These are phyloP conservation scores for Aureobasidium subglaciale DNA, from an alignment of 2,329 filamentous ascomycete species.

Conservation along the genomic window DNA sequence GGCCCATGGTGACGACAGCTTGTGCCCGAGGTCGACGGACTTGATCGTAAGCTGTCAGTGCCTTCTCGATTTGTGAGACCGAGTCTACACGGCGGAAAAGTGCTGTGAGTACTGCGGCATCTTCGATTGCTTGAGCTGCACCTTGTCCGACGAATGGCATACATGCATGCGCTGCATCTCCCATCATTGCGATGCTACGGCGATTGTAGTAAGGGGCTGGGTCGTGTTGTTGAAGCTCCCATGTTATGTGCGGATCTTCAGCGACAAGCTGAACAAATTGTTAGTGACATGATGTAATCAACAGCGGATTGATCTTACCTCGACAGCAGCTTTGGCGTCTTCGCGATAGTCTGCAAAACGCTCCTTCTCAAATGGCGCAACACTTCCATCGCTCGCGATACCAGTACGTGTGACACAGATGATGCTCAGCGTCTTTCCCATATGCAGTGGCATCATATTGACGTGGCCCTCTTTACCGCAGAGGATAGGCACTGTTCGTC, in stretches of 20 bases:
- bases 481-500: constrained; percentile 25
- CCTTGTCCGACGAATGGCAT: constrained; percentile 32
- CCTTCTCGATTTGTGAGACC: constrained; percentile 15
- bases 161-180: constrained; percentile 35
- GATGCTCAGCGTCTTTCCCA: constrained; percentile 20
- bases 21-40: constrained; percentile 25
- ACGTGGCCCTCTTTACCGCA: constrained; percentile 27
- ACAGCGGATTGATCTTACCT: too few species aligned
- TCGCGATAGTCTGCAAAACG: constrained; percentile 14
- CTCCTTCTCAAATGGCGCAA: constrained; percentile 7
- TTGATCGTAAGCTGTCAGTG: constrained; percentile 25
- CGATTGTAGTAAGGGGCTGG: constrained; percentile 29
- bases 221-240: constrained; percentile 28
- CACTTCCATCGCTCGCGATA: constrained; percentile 10
- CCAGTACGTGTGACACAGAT: constrained; percentile 14
- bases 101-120: constrained; percentile 29
- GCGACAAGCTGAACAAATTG: constrained; percentile 20
- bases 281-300: too few species aligned
- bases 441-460: constrained; percentile 28
- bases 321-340: constrained; percentile 13
- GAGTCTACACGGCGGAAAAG: constrained; percentile 23
- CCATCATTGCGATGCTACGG: constrained; percentile 28
- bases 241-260: constrained; percentile 23
- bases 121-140: constrained; percentile 33
- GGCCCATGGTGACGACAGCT: constrained; percentile 25